Conservation (phyloP, 345 rosid species). For the Geranium brycei region DNA sequence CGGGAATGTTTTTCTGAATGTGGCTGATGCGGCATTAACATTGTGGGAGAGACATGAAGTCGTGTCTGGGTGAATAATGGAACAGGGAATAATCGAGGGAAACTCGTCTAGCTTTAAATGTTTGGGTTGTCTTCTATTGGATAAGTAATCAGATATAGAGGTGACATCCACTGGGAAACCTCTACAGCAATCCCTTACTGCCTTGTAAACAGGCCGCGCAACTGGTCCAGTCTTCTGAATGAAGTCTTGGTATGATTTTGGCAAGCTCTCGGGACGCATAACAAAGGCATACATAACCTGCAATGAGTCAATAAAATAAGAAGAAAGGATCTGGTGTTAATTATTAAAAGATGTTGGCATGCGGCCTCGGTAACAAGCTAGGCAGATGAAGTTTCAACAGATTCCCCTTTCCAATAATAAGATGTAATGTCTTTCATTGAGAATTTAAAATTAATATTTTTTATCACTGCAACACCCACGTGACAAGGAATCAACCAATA, state of each 20-base stretch:
- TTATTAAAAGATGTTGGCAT: no score
- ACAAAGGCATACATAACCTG: conserved; percentile 87
- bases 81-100: conserved; percentile 80
- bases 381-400: not conserved
- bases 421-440: not conserved
- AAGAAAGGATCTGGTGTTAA: not conserved
- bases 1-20: conserved; percentile 93
- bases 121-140: conserved; percentile 33
- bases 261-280: conserved; percentile 97
- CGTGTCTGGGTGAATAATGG: conserved; percentile 78
- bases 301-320: conserved; percentile 2
- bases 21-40: conserved; percentile 76
- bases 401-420: not conserved
- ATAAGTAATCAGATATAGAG: conserved; percentile 53
- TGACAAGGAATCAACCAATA: no score
- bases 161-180: conserved; percentile 71
- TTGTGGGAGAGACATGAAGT: conserved; percentile 68
- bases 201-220: conserved; percentile 73
- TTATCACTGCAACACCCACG: no score
- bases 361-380: no score
- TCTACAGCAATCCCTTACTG: conserved; percentile 87
- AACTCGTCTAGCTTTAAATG: conserved; percentile 55
- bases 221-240: conserved; percentile 99
- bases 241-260: conserved; percentile 81
- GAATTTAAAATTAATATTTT: no score